Evolutionary conservation across 805 yeast species (phyloP), one percentile per base, ranked within the genome.

Genomic region (Pichia membranifaciens): DNA sequence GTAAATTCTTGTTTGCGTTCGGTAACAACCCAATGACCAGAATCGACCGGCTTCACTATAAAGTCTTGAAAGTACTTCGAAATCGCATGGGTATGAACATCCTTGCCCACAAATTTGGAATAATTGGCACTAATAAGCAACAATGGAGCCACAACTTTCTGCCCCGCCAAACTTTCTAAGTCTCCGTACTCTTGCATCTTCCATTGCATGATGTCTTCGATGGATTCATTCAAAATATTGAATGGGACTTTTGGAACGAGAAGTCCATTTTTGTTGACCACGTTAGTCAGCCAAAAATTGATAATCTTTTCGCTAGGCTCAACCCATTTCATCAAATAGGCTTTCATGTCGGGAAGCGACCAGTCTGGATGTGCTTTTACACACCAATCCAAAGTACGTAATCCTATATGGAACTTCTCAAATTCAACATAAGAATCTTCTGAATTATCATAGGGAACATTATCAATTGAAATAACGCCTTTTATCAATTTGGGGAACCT

Each of bases 21-120:
- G 33, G 87, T 79, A 49, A 90, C 86, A 3, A 90, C 78, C 96
- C 97, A 91, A 64, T 91, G 99, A 4, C 96, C 95, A 2, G 87
- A 75, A 31, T 86, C 81, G 22, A 93, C 70, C 55, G 83, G 91
- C 43, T 75, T 68, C 13, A 84, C 66, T 50, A 78, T 82, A 58
- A 82, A 86, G 35, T 73, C 70, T 1, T 95, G 90, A 62, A 88
- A 91, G 56, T 48, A 48, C 7, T 38, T 41, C 1, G 36, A 5
- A 17, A 65, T 53, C 22, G 45, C 42, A n/a, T 50, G 44, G 10
- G 32, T 29, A 18, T 54, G 49, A 9, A 59, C 34, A 29, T 54
- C 51, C 10, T 44, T 39, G 1, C 66, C 67, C 4, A 64, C 60
- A 46, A 65, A 65, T 6, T 53, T 51, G 1, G 96, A 85, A 35